Evolutionary conservation across 2,329 filamentous ascomycete genomes (phyloP), one percentile per base, ranked within the genome.

Genomic region (Trichoderma simmonsii): DNA sequence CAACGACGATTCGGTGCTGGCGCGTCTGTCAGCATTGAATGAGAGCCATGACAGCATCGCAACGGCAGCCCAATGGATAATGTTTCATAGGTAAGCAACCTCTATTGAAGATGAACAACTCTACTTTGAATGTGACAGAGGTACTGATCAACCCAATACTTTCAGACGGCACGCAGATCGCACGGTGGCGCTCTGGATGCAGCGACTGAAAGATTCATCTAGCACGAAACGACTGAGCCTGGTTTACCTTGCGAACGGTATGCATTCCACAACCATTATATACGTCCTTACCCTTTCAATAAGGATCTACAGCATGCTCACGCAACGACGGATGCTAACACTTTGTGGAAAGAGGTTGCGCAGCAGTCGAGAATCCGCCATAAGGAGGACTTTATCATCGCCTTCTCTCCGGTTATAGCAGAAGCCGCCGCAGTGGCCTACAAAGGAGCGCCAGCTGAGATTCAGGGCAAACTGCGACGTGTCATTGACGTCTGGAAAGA

Each of bases 21-120:
- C 95, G 69, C 98, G 98, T 85, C 91, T 99, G 69, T 97, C 95
- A 36, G 93, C 94, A 56, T 89, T 99, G 74, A 98, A 97, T 82
- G 97, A 99, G 83, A 97, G 94, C 12, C 95, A 99, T 81, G 96
- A 99, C 81, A 97, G 94, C 83, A 98, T 99, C 79, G 89, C 97
- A 73, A 95, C 93, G 43, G 95, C 97, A 74, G 94, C 96, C 72
- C 95, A 98, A 90, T 99, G 97, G 97, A 96, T 99, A 74, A 97
- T 99, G 92, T 99, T 99, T 81, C 95, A 99, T 84, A 92, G 94
- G 94, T 97, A 90, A 63, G 70, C 59, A 21, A 8, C 15, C 54
- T n/a, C 4, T 24, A 30, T 30, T 32, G 24, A 54, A 14, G 12
- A 32, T 26, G 28, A 36, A 32, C 39, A 54, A 51, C 0, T 73